These are phyloP conservation scores for Tetrapisispora taiwanensis DNA, from an alignment of 805 yeast species.

Conservation along the genomic window DNA sequence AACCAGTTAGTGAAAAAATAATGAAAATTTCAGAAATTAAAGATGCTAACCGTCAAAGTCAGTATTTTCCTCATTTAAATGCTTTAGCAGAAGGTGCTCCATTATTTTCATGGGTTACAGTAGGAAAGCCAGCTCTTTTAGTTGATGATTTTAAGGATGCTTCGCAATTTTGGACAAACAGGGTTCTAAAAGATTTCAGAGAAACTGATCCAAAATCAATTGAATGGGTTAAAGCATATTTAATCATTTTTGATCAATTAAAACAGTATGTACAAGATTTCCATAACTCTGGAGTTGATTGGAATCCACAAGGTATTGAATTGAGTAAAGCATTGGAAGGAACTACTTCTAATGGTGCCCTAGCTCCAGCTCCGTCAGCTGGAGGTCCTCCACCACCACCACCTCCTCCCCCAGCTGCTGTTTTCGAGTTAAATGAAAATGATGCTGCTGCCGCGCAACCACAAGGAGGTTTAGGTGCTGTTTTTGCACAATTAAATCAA, in stretches of 20 bases:
- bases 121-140: slow-evolving; percentile 61
- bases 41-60: slow-evolving; percentile 64
- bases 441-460: slow-evolving; percentile 16
- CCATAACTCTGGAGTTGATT: slow-evolving; percentile 77
- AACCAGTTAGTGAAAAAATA: slow-evolving; percentile 58
- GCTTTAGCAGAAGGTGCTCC: slow-evolving; percentile 85
- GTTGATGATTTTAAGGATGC: slow-evolving; percentile 82
- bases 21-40: slow-evolving; percentile 51
- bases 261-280: slow-evolving; percentile 63
- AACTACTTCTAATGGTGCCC: slow-evolving; percentile 4
- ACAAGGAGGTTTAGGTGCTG: slow-evolving; percentile 64
- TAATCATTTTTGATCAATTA: slow-evolving; percentile 57
- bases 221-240: slow-evolving; percentile 71
- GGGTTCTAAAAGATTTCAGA: slow-evolving; percentile 75
- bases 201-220: slow-evolving; percentile 58
- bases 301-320: slow-evolving; percentile 55
- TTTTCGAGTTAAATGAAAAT: slow-evolving; percentile 38
- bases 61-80: slow-evolving; percentile 59
- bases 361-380: slow-evolving; percentile 28
- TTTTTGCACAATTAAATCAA: slow-evolving; percentile 79
- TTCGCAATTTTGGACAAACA: slow-evolving; percentile 88
- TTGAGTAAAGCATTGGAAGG: slow-evolving; percentile 29
- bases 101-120: slow-evolving; percentile 82
- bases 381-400: slow-evolving; percentile 81
- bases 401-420: slow-evolving; percentile 76